phyloP scores from a whole-genome alignment of 2,329 filamentous ascomycete genomes.

The Botrytis sinoallii region DNA sequence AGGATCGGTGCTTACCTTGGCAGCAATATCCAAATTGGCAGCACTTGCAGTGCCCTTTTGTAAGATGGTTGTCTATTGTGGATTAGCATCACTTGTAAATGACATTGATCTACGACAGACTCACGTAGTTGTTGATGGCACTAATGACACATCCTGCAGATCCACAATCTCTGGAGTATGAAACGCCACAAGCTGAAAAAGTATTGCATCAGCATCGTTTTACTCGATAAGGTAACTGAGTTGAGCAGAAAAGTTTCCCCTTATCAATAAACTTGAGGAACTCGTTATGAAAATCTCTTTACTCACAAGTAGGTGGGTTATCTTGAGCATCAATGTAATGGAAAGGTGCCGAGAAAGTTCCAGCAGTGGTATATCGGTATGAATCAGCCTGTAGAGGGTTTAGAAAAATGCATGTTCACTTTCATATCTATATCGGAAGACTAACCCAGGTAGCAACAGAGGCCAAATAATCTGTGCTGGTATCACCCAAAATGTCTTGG shows the following conservation, averaged over 20 bases:
- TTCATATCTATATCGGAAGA: neutral
- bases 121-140: constrained; percentile 35
- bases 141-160: constrained; percentile 57
- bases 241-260: neutral
- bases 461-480: constrained; percentile 57
- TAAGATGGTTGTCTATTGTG: constrained; percentile 27
- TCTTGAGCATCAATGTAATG: constrained; percentile 70
- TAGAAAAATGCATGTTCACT: neutral
- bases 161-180: constrained; percentile 60
- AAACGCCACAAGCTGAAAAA: constrained; percentile 48
- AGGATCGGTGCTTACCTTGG: constrained; percentile 44
- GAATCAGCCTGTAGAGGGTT: constrained; percentile 47
- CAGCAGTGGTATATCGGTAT: constrained; percentile 59
- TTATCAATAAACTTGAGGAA: neutral
- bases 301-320: constrained; percentile 47
- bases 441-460: constrained; percentile 58
- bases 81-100: constrained; percentile 6
- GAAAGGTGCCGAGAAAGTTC: constrained; percentile 57
- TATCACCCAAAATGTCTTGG: constrained; percentile 54
- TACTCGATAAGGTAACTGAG: neutral
- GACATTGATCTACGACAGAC: neutral
- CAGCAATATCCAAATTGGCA: constrained; percentile 54
- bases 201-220: neutral
- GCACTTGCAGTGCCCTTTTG: constrained; percentile 39
- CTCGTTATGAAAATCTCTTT: neutral